Evolutionary conservation across 2,329 filamentous ascomycete genomes (phyloP).

Genomic region (Neoascochyta sp.): DNA sequence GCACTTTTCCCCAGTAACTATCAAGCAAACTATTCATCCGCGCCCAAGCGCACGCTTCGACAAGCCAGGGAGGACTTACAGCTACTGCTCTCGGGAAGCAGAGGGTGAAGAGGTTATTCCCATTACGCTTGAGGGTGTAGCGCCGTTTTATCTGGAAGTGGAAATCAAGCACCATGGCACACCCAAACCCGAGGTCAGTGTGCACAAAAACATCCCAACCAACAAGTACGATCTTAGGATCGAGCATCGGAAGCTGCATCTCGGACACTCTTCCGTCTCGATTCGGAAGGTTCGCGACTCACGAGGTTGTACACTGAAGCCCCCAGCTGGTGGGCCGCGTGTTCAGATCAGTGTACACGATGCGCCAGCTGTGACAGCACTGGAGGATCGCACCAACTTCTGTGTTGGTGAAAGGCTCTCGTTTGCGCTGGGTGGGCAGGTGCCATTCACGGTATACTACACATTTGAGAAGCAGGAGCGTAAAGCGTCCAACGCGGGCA

Average conservation of each 20-base stretch:
- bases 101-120: constrained; percentile 83
- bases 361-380: constrained; percentile 81
- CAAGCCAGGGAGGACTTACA: constrained; percentile 88
- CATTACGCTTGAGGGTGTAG: constrained; percentile 73
- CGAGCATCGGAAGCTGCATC: constrained; percentile 75
- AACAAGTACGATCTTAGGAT: constrained; percentile 77
- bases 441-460: constrained; percentile 91
- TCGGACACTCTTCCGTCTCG: constrained; percentile 84
- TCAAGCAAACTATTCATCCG: constrained; percentile 81
- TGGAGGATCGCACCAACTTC: constrained; percentile 81
- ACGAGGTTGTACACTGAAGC: constrained; percentile 77
- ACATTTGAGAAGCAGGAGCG: constrained; percentile 74
- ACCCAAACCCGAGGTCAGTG: constrained; percentile 73
- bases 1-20: constrained; percentile 61
- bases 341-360: constrained; percentile 92
- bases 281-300: constrained; percentile 88
- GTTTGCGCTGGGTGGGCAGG: constrained; percentile 84
- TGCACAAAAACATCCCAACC: constrained; percentile 72
- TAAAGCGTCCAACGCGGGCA: constrained; percentile 74
- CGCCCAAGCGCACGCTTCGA: constrained; percentile 78
- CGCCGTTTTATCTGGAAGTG: constrained; percentile 87
- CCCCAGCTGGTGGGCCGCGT: constrained; percentile 61
- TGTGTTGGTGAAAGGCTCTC: constrained; percentile 94
- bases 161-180: constrained; percentile 89
- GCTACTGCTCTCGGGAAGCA: constrained; percentile 85